A percentile compares a stretch with the other conserved stretches of the same genome.
These are phyloP conservation scores for Zea mays DNA, from an alignment of 176 grass and related monocot species.

Conservation along the genomic window DNA sequence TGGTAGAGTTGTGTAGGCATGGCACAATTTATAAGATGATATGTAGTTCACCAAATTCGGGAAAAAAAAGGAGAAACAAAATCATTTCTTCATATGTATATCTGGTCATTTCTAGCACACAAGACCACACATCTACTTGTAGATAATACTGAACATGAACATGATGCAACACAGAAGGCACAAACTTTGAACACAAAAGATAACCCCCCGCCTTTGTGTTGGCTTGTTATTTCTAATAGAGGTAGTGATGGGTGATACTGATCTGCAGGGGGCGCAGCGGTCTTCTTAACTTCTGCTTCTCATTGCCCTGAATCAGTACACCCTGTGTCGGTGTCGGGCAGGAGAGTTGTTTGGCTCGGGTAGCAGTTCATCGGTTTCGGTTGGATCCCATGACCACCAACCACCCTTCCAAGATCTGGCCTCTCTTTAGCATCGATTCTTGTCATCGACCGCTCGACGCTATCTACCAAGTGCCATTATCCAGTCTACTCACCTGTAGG, in stretches of 20 bases:
- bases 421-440: neutral
- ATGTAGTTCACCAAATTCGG: neutral
- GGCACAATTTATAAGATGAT: neutral
- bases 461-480: neutral
- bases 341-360: neutral
- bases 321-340: neutral
- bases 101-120: slow-evolving; percentile 1
- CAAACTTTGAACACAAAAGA: neutral
- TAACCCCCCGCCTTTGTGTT: neutral
- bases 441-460: neutral
- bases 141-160: neutral
- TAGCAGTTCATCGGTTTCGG: neutral
- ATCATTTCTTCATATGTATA: neutral
- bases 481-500: neutral
- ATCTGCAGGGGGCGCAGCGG: neutral
- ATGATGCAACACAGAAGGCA: neutral
- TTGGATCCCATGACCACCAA: neutral
- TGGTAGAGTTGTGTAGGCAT: neutral
- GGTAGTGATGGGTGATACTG: neutral
- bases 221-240: neutral
- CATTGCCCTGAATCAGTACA: neutral
- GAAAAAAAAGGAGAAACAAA: neutral
- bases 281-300: neutral
- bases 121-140: neutral
- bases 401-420: slow-evolving; percentile 26